Base-by-base conservation (phyloP, 768 basidiomycete genomes). In the Sarcomyxa edulis region DNA sequence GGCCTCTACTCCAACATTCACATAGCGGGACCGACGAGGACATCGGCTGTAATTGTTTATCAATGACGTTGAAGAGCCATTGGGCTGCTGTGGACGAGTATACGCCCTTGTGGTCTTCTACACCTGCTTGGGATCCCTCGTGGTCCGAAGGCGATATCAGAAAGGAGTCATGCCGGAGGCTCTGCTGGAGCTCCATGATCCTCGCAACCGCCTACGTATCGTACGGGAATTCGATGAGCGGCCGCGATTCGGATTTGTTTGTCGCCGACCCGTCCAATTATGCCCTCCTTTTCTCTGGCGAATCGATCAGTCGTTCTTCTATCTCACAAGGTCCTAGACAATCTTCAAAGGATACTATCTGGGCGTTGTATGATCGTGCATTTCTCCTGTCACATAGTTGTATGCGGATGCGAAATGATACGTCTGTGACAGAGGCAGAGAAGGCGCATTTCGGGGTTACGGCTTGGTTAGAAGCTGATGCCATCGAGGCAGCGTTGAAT, bases 321-420 rank as follows among this genome's bases (percentile, higher is more conserved):
- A 28, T 49, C 15, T 40, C 58, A 14, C 30, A 26, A 26, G 24
- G 53, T 15, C 47, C 41, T 24, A 26, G 37, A 26, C 45, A 52
- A 39, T 64, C 72, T 3, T 62, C 71, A 7, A 86, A 83, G 54
- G 74, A 84, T 39, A 79, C 79, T 5, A 65, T 87, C 15, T 88
- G 81, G 84, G 82, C 81, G n/a, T 61, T 87, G 36, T 74, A 81
- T 51, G 74, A 81, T 48, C 76, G 82, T 32, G 66, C 73, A 6
- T 78, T 81, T 61, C 60, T 88, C 15, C 61, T 87, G 24, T 89
- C 85, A 84, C 76, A 83, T 54, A 71, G 71, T 15, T 89, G 85
- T 49, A 63, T 81, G 38, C 74, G 73, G 35, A 76, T 81, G 67
- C 74, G 76, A 11, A 66, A 69, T 36, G 51, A 66, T 27, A 43